phyloP scores from a whole-genome alignment of 2,329 filamentous ascomycete genomes.

The Orbilia ellipsospora region DNA sequence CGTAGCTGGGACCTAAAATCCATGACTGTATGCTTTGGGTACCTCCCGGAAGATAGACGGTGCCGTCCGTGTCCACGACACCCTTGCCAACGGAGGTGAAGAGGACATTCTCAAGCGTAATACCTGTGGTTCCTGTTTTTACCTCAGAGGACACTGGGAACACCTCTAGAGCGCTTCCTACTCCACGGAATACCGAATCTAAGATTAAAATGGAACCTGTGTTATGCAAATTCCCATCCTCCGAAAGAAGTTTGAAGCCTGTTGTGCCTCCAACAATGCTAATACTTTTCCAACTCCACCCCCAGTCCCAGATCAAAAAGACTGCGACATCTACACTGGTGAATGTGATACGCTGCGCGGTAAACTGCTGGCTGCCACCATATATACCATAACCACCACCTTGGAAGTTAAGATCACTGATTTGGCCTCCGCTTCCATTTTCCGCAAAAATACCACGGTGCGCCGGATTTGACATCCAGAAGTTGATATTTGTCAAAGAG shows the following conservation, averaged over 20 bases:
- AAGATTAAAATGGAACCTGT: conserved; percentile 69
- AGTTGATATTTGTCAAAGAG: too few species aligned
- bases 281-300: conserved; percentile 68
- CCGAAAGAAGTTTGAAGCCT: conserved; percentile 64
- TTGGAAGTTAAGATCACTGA: too few species aligned
- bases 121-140: neutral
- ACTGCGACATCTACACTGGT: too few species aligned
- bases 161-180: conserved; percentile 67
- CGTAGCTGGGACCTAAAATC: conserved; percentile 1
- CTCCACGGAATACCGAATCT: conserved; percentile 68
- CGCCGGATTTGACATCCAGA: too few species aligned
- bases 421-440: too few species aligned
- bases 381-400: too few species aligned
- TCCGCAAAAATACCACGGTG: too few species aligned
- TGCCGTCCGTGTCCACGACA: neutral
- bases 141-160: conserved; percentile 55
- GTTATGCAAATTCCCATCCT: conserved; percentile 62
- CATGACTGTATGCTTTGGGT: neutral
- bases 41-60: neutral
- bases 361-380: too few species aligned
- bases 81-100: neutral
- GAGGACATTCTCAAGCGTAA: conserved; percentile 12
- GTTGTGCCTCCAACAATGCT: conserved; percentile 67
- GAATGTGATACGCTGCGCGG: too few species aligned
- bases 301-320: conserved; percentile 65